Conservation (phyloP, 202 grass and related monocot genomes). For the Carex sylvatica region DNA sequence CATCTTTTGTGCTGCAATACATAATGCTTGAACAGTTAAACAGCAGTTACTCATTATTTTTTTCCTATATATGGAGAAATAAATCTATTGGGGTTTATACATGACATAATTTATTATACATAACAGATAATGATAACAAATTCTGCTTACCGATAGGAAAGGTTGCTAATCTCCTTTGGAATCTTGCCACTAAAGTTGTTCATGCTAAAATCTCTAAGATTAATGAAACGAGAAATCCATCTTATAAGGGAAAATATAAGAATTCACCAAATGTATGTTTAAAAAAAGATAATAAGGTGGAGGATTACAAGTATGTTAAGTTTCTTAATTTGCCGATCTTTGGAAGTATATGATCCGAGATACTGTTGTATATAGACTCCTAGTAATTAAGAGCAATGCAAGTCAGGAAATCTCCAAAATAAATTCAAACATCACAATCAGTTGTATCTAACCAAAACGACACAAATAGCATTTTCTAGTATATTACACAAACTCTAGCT, state of each 20-base stretch:
- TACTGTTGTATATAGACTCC: constrained; percentile 6
- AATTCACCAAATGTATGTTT: constrained; percentile 4
- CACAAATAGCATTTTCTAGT: neutral
- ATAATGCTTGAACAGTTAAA: neutral
- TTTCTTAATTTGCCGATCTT: neutral
- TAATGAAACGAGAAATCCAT: constrained; percentile 8
- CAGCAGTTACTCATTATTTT: neutral
- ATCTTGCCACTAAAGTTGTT: constrained; percentile 19
- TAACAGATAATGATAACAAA: neutral
- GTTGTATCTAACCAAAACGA: neutral
- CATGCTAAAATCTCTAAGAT: constrained; percentile 15
- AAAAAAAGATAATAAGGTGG: neutral
- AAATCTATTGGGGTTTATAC: neutral
- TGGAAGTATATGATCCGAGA: neutral
- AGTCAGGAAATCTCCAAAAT: constrained; percentile 5
- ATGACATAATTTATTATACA: neutral
- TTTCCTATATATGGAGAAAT: neutral
- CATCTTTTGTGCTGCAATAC: constrained; percentile 4
- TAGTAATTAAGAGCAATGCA: neutral
- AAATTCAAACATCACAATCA: neutral
- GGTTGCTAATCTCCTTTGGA: neutral
- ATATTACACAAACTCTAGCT: neutral
- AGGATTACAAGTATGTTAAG: constrained; percentile 14
- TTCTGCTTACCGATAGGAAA: constrained; percentile 20
- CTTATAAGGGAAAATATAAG: neutral